Percentiles rank a stretch among this genome's conserved stretches.
Evolutionary conservation across 805 yeast genomes (phyloP).

Genomic region (Ogataea corticis): DNA sequence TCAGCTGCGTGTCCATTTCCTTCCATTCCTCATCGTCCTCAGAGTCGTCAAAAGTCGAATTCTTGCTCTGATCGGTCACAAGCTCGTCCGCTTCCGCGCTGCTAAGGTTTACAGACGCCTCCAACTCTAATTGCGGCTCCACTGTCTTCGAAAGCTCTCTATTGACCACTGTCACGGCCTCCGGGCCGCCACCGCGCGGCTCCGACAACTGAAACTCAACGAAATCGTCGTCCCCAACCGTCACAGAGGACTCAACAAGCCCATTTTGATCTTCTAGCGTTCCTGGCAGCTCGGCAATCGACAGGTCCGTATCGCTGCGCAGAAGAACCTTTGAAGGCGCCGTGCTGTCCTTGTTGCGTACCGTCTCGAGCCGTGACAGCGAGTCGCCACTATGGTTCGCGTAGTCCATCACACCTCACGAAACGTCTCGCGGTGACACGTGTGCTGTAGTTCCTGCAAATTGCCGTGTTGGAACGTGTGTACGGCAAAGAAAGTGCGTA

Average conservation of each 20-base stretch:
- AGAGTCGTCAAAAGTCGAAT: constrained; percentile 17
- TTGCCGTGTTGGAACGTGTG: no score
- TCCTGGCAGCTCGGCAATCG: constrained; percentile 2
- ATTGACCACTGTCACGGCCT: constrained; percentile 22
- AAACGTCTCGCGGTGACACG: background rate
- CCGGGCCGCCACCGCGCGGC: constrained; percentile 16
- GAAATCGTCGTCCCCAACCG: constrained; percentile 22
- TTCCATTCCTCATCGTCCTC: constrained; percentile 65
- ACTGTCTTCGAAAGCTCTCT: constrained; percentile 15
- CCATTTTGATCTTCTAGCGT: background rate
- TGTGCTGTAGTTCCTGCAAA: no score
- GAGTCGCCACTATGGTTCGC: constrained; percentile 3
- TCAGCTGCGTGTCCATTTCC: constrained; percentile 80
- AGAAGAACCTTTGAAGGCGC: constrained; percentile 3
- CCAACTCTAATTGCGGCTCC: background rate
- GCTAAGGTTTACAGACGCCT: no score
- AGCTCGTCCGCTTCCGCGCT: background rate
- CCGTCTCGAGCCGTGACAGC: constrained; percentile 2
- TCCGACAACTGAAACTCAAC: constrained; percentile 28
- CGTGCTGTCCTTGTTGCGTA: constrained; percentile 7
- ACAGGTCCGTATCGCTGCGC: constrained; percentile 8
- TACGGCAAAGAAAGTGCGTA: no score
- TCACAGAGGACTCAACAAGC: background rate
- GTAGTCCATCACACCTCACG: background rate
- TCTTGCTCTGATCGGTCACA: background rate